phyloP scores from a whole-genome alignment of 2,329 filamentous ascomycete genomes.

The Chaetomiaceae sp. region DNA sequence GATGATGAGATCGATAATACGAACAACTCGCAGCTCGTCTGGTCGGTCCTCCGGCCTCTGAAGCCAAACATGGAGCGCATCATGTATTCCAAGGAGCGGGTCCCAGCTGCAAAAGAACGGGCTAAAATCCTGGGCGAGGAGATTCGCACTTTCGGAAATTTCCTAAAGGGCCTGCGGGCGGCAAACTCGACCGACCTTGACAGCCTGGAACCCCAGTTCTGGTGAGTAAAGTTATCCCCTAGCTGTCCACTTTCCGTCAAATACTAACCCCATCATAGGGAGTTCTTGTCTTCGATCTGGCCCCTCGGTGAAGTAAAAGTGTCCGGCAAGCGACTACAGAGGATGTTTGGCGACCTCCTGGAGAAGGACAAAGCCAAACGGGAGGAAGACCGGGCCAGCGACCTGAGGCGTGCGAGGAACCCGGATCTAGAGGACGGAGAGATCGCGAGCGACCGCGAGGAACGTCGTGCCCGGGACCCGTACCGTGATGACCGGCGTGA shows the following conservation, averaged over 20 bases:
- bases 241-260: background rate
- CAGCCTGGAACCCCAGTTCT: constrained; percentile 36
- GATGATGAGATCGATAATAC: constrained; percentile 34
- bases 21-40: constrained; percentile 36
- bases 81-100: constrained; percentile 35
- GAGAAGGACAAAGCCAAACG: constrained; percentile 32
- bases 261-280: constrained; percentile 30
- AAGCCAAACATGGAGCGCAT: constrained; percentile 36
- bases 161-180: constrained; percentile 31
- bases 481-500: constrained; percentile 32
- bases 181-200: constrained; percentile 33
- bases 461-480: constrained; percentile 27
- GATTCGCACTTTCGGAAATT: constrained; percentile 35
- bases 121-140: constrained; percentile 37
- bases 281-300: constrained; percentile 39
- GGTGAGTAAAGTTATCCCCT: constrained; percentile 26
- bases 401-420: constrained; percentile 25
- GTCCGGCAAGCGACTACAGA: constrained; percentile 34
- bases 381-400: constrained; percentile 26
- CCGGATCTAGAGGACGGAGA: constrained; percentile 37
- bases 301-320: constrained; percentile 36
- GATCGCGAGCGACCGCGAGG: constrained; percentile 36
- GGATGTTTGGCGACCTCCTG: constrained; percentile 35
- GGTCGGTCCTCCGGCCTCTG: constrained; percentile 37
- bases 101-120: constrained; percentile 31